Base-by-base conservation (phyloP, 441 rosid species). In the Dalechampia spathulata region DNA sequence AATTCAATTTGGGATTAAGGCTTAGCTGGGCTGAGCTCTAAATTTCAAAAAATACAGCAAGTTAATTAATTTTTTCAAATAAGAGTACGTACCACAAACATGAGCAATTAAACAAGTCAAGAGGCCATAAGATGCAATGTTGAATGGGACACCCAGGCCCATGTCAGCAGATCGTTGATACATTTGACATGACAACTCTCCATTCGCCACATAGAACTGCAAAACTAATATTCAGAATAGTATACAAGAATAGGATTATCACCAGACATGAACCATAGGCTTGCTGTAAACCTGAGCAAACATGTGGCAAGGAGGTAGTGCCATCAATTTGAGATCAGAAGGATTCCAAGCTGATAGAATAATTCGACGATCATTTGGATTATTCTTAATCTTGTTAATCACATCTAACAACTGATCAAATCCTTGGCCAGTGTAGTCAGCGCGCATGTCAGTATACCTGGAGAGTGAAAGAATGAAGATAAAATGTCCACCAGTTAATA, bases 241-340 rank as follows among this genome's bases (percentile, higher is more conserved):
- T n/a, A 4, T 28, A 20, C 45, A 15, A 52, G 7, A 17, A 8
- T 28, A 22, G 10, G 25, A 53, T 17, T 9, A 15, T 61, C 22
- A 39, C 38, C 8, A 23, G 34, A n/a, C n/a, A n/a, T n/a, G 10
- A 20, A 28, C 48, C 16, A 30, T 23, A 23, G 19, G 16, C 21
- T 17, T 32, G 49, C 52, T 13, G 48, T 52, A 42, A 67, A 81
- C 95, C 83, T 90, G 90, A 58, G 88, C 88, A 83, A 87, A 90
- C 96, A 90, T 87, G 68, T 90, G 96, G 74, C 98, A 87, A 41
- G 94, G 98, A 57, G 92, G 96, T 63, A 90, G 88, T n/a, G 95
- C 95, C 96, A 90, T 87, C 72, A 79, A 59, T 69, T 87, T 83
- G 36, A 87, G 79, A 71, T 85, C 96, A 66, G 88, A 75, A 69